phyloP scores from a whole-genome alignment of 225 moss, liverwort and hornwort species.

The Ulota crispa region DNA sequence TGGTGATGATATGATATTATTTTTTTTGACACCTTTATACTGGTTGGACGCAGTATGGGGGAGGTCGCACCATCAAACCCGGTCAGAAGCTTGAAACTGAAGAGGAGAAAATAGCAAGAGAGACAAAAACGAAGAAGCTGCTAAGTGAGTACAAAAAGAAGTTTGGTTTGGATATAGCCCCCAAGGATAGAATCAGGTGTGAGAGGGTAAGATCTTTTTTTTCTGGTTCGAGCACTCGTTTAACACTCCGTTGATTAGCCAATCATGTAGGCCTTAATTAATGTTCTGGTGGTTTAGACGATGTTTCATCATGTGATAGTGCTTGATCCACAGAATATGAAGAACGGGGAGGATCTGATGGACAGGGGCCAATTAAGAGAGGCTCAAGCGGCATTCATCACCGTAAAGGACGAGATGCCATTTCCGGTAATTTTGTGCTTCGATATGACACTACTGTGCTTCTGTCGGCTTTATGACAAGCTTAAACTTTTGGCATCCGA shows the following conservation, averaged over 20 bases:
- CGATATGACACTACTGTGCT: background rate
- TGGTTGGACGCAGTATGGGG: slow-evolving; percentile 71
- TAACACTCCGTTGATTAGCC: background rate
- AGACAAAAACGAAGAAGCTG: slow-evolving; percentile 75
- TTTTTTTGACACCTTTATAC: background rate
- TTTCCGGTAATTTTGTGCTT: slow-evolving; percentile 53
- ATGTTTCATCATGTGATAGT: background rate
- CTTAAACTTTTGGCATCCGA: background rate
- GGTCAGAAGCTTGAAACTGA: slow-evolving; percentile 86
- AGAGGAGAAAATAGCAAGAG: slow-evolving; percentile 70
- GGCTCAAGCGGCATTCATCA: slow-evolving; percentile 56
- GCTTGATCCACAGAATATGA: slow-evolving; percentile 52
- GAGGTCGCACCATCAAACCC: slow-evolving; percentile 84
- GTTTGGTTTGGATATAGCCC: slow-evolving; percentile 77
- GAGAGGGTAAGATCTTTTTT: slow-evolving; percentile 53
- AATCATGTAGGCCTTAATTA: background rate
- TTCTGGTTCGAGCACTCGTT: background rate
- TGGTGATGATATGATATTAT: background rate
- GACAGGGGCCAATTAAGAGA: slow-evolving; percentile 72
- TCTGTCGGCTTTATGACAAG: background rate
- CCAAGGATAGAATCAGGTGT: slow-evolving; percentile 63
- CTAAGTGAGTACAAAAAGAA: slow-evolving; percentile 77
- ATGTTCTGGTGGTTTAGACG: background rate
- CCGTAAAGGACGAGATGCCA: slow-evolving; percentile 67
- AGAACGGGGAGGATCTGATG: slow-evolving; percentile 72